A percentile compares a stretch with the other conserved stretches of the same genome.
Conservation (phyloP, 179 eudicot genomes). For the Carnegiea gigantea region DNA sequence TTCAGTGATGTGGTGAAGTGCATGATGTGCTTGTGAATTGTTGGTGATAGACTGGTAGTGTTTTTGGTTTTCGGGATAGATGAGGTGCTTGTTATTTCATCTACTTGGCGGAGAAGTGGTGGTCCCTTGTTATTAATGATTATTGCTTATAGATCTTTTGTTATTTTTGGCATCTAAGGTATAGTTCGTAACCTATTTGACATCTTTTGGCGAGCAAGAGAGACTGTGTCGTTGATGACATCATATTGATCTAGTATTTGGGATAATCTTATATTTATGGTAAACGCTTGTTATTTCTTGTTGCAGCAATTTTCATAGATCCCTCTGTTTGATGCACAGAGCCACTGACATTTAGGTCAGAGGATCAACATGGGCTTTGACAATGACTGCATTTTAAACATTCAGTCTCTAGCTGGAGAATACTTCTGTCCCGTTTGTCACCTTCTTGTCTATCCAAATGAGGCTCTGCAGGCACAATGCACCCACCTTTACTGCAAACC, state of each 20-base stretch:
- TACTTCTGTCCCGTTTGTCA: slow-evolving; percentile 97
- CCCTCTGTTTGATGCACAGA: slow-evolving; percentile 10
- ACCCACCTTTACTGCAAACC: slow-evolving; percentile 95
- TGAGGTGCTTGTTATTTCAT: no score
- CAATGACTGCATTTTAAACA: slow-evolving; percentile 87
- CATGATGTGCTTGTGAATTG: no score
- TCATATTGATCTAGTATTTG: neutral
- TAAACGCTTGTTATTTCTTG: neutral
- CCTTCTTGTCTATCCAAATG: slow-evolving; percentile 89
- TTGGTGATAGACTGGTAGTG: no score
- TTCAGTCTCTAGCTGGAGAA: slow-evolving; percentile 86
- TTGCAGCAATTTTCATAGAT: neutral
- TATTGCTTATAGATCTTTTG: no score
- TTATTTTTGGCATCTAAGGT: no score
- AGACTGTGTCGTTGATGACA: neutral
- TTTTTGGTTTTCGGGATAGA: neutral
- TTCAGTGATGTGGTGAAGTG: no score
- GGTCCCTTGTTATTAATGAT: no score
- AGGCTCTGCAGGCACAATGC: slow-evolving; percentile 90
- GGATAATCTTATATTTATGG: neutral
- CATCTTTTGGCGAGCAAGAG: neutral
- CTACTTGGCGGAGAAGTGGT: no score
- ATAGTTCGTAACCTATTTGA: neutral
- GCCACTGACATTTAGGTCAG: neutral
- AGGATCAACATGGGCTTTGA: slow-evolving; percentile 79